Conservation (phyloP, 2,329 filamentous ascomycete species). For the Anisogramma anomala region DNA sequence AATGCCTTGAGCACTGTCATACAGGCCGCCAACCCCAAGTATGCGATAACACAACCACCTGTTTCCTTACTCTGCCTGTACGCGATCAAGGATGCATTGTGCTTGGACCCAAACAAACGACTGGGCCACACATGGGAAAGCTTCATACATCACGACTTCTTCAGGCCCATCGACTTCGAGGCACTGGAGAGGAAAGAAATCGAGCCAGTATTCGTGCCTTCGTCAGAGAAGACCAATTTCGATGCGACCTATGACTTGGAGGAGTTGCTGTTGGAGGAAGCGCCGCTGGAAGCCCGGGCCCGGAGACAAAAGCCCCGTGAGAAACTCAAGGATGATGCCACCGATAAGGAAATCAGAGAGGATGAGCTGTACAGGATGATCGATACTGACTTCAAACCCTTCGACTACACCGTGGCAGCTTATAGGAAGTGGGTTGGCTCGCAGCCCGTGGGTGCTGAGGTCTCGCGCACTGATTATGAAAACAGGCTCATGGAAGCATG, state of each 20-base stretch:
- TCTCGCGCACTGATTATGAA: slow-evolving; percentile 9
- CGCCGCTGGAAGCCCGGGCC: slow-evolving; percentile 82
- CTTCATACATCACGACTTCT: slow-evolving; percentile 84
- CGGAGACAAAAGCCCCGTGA: slow-evolving; percentile 89
- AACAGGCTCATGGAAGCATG: slow-evolving; percentile 18
- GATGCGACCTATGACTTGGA: slow-evolving; percentile 97
- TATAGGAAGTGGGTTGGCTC: slow-evolving; percentile 54
- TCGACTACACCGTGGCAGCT: slow-evolving; percentile 80
- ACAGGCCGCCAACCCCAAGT: slow-evolving; percentile 69
- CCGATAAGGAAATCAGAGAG: slow-evolving; percentile 85
- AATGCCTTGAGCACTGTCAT: slow-evolving; percentile 70
- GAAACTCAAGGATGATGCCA: slow-evolving; percentile 84
- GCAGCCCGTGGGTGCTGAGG: neutral
- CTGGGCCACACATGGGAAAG: slow-evolving; percentile 80
- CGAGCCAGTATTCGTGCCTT: slow-evolving; percentile 82
- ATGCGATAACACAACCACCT: slow-evolving; percentile 82
- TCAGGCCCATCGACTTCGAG: slow-evolving; percentile 72
- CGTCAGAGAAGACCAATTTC: slow-evolving; percentile 97
- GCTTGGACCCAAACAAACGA: slow-evolving; percentile 66
- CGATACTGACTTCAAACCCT: slow-evolving; percentile 84
- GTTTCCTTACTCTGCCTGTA: slow-evolving; percentile 82
- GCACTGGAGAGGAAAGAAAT: slow-evolving; percentile 77
- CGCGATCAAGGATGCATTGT: slow-evolving; percentile 73
- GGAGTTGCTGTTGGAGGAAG: slow-evolving; percentile 85
- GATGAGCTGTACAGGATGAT: slow-evolving; percentile 93